Evolutionary conservation across 441 rosid genomes (phyloP).

Genomic region (Adansonia madagascariensis): DNA sequence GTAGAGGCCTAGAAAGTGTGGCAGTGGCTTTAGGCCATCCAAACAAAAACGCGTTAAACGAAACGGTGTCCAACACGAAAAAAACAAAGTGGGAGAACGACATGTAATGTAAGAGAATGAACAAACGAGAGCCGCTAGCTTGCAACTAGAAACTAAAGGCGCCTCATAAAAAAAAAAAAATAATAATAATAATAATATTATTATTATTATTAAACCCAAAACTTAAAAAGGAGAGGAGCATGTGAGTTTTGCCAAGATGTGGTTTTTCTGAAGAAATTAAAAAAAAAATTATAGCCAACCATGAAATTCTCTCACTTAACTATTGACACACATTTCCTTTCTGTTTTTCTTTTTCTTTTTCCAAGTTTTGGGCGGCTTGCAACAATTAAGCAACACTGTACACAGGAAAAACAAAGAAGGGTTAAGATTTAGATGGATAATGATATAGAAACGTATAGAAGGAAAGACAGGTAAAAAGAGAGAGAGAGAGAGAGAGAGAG

Average conservation of each 20-base stretch:
- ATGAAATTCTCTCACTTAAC: conserved; percentile 29
- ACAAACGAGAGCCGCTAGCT: conserved; percentile 20
- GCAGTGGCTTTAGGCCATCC: background rate
- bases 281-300: conserved; percentile 23
- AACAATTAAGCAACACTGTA: conserved; percentile 22
- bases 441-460: background rate
- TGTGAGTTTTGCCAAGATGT: conserved; percentile 7
- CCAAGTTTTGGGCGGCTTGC: conserved; percentile 30
- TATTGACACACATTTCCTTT: conserved; percentile 30
- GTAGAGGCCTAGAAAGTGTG: background rate
- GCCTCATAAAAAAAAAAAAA: background rate
- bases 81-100: conserved; percentile 7
- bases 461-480: background rate
- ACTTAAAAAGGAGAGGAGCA: background rate
- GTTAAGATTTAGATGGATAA: background rate
- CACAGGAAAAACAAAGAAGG: conserved; percentile 17
- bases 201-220: background rate
- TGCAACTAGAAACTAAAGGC: conserved; percentile 3
- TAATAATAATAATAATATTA: too few relatives aligned
- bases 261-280: background rate
- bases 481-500: conserved; percentile 3
- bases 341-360: background rate
- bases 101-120: background rate
- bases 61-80: background rate
- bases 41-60: background rate